Percentiles rank a stretch among this genome's conserved stretches.
These are phyloP conservation scores for Dactylellina leptospora DNA, from an alignment of 2,329 filamentous ascomycete genomes.

Conservation along the genomic window DNA sequence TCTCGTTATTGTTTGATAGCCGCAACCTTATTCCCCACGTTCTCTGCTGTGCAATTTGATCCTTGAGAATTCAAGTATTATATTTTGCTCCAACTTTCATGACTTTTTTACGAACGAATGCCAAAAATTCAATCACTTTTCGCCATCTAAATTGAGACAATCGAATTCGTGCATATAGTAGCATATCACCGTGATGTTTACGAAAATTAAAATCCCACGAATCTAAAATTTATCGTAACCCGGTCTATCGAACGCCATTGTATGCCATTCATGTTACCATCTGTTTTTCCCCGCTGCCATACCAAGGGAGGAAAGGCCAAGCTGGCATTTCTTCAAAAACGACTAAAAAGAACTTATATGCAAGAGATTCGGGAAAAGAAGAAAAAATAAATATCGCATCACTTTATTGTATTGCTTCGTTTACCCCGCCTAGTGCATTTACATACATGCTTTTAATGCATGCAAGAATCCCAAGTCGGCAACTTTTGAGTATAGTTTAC, in stretches of 20 bases:
- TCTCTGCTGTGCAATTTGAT: background rate
- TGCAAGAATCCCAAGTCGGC: conserved; percentile 9
- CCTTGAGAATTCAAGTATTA: background rate
- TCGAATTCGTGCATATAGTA: too few relatives aligned
- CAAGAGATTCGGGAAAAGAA: too few relatives aligned
- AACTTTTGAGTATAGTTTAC: background rate
- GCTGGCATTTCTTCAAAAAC: background rate
- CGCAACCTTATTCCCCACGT: conserved; percentile 13
- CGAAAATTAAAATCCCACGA: too few relatives aligned
- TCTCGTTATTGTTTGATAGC: conserved; percentile 1
- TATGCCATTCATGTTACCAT: too few relatives aligned
- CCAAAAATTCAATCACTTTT: background rate
- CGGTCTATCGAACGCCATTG: too few relatives aligned
- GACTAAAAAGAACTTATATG: too few relatives aligned
- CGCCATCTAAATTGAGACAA: too few relatives aligned
- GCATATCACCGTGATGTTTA: background rate
- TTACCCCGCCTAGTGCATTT: background rate
- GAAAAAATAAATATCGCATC: background rate
- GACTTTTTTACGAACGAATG: background rate
- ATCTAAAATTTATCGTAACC: too few relatives aligned
- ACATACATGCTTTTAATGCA: background rate
- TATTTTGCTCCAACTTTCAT: background rate
- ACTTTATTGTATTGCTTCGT: background rate
- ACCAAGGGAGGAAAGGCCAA: background rate
- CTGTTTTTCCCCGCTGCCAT: too few relatives aligned